A percentile compares a stretch with the other conserved stretches of the same genome.
These are phyloP conservation scores for Cladosporium sp. DNA, from an alignment of 2,329 filamentous ascomycete genomes.

Conservation along the genomic window DNA sequence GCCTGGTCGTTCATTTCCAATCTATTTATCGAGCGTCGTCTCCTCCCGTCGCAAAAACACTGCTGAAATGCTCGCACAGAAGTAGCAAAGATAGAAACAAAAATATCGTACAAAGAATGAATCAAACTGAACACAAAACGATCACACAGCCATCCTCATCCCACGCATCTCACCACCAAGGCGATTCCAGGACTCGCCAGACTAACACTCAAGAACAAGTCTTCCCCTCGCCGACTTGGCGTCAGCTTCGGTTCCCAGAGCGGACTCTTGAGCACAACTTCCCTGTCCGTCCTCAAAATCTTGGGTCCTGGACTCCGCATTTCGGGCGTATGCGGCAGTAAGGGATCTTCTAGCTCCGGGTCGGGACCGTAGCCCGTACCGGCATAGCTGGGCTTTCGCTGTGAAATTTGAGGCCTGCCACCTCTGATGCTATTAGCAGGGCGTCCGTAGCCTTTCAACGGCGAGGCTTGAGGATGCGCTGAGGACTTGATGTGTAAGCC, in stretches of 20 bases:
- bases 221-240: slow-evolving; percentile 62
- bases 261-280: slow-evolving; percentile 35
- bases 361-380: slow-evolving; percentile 8
- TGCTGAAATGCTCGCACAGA: too few species aligned
- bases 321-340: slow-evolving; percentile 16
- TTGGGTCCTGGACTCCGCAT: slow-evolving; percentile 17
- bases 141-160: background rate
- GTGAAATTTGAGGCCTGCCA: background rate
- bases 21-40: too few species aligned
- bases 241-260: slow-evolving; percentile 63
- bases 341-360: slow-evolving; percentile 3
- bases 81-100: too few species aligned
- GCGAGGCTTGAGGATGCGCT: slow-evolving; percentile 22
- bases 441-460: slow-evolving; percentile 29
- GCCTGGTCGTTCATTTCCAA: too few species aligned
- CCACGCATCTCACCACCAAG: background rate
- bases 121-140: too few species aligned
- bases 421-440: slow-evolving; percentile 12
- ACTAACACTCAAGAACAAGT: slow-evolving; percentile 51
- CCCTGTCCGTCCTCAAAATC: slow-evolving; percentile 9
- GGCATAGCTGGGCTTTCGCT: slow-evolving; percentile 12
- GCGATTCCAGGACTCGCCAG: slow-evolving; percentile 21
- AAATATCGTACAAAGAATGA: too few species aligned
- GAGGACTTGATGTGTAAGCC: slow-evolving; percentile 29
- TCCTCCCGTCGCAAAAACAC: too few species aligned